Evolutionary conservation across 495 filamentous ascomycete species (phyloP), one percentile per base, ranked within the genome.

Genomic region (Acidomyces sp.): DNA sequence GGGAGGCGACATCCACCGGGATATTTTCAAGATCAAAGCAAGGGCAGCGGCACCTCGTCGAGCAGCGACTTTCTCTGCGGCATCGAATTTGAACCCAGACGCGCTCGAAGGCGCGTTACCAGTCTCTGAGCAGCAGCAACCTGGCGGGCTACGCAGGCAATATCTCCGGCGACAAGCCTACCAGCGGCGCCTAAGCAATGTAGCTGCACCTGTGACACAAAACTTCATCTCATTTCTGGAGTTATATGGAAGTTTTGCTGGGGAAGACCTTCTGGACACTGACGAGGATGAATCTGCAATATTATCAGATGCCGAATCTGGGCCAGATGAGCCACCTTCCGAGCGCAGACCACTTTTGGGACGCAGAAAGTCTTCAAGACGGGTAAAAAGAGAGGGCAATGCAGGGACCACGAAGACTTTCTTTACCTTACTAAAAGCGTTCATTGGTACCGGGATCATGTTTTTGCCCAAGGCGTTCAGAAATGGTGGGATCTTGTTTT

Each of bases 191-290:
- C 58, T 55, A 16, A 51, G 63, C 57, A 54, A 60, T 56, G 46
- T 62, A 45, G 29, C 60, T 39, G 37, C 59, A 43, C 71, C 74
- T 9, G 59, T 78, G 12, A 77, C 78, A 0, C 57, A 59, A n/a
- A 73, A 73, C 46, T 83, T 83, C 45, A 67, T 78, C 24, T 71
- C 76, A 28, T 83, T 81, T 46, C 63, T 83, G 9, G 74, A 78
- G 32, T 55, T 82, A 4, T 83, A 82, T 53, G 78, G 77, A 0
- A 70, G 66, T 34, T 83, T 83, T 53, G 78, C 78, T 0, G 78
- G 78, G 5, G 78, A 83, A 49, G 77, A 82, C 42, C 65, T 83
- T 10, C 70, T 60, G 3, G 78, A 82, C 32, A 70, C 26, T 15
- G 51, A 53, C 27, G 56, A 60, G 3, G 70, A 77, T 26, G 76